Conservation (phyloP, 495 filamentous ascomycete species). For the Tuber indicum region DNA sequence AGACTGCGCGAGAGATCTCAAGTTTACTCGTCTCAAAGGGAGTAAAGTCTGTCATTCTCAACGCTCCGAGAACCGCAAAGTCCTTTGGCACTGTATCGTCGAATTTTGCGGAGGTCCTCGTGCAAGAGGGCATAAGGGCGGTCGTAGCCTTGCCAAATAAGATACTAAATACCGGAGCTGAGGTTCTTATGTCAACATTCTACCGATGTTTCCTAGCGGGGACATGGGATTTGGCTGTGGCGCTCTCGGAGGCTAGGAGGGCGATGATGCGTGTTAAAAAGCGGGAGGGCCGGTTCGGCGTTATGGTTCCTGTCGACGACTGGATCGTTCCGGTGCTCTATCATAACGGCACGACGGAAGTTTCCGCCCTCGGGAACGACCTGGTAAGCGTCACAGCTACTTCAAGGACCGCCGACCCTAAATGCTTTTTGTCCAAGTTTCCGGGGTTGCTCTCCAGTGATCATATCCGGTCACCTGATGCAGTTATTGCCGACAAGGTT, state of each 20-base stretch:
- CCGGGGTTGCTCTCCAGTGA: conserved; percentile 12
- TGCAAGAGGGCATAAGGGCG: conserved; percentile 18
- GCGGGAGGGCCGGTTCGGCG: conserved; percentile 25
- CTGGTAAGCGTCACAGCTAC: not conserved
- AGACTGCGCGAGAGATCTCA: conserved; percentile 13
- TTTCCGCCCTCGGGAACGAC: conserved; percentile 20
- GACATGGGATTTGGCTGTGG: conserved; percentile 22
- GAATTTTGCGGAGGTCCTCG: conserved; percentile 21
- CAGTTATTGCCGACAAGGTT: not conserved
- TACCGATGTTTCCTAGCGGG: conserved; percentile 15
- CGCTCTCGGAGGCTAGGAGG: conserved; percentile 17
- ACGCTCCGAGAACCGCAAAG: conserved; percentile 18
- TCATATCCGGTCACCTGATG: not conserved
- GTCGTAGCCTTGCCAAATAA: conserved; percentile 28
- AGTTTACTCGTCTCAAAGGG: conserved; percentile 11
- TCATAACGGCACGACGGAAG: conserved; percentile 23
- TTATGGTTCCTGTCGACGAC: conserved; percentile 19
- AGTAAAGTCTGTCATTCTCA: conserved; percentile 23
- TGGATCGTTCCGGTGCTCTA: conserved; percentile 27
- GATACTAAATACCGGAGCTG: conserved; percentile 19
- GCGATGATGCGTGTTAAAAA: conserved; percentile 19
- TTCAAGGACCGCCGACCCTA: conserved; percentile 5
- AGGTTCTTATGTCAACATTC: conserved; percentile 27
- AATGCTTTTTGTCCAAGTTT: conserved; percentile 20
- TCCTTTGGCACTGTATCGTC: conserved; percentile 13